Evolutionary conservation across 2,329 filamentous ascomycete genomes (phyloP).

Genomic region (Ascochyta clinopodiicola): DNA sequence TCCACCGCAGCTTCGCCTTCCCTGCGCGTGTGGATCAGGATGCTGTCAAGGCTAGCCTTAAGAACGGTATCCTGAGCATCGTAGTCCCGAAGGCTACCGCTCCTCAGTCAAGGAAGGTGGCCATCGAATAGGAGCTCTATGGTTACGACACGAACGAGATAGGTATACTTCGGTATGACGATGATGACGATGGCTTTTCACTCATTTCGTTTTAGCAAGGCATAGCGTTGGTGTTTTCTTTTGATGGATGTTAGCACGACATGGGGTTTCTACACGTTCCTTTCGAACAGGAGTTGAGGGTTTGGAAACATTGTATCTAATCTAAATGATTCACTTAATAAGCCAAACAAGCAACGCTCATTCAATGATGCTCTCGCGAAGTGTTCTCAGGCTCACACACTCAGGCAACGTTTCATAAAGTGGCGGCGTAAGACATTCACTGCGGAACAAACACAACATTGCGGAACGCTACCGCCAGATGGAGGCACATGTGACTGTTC

Average conservation of each 20-base stretch:
- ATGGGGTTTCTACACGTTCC: neutral
- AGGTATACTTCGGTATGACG: neutral
- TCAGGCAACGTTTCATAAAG: neutral
- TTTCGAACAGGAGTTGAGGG: neutral
- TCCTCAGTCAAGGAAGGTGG: slow-evolving; percentile 59
- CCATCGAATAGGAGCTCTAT: slow-evolving; percentile 43
- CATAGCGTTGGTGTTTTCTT: neutral
- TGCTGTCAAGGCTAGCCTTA: slow-evolving; percentile 65
- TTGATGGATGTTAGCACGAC: neutral
- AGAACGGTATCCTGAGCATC: slow-evolving; percentile 65
- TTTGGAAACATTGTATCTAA: no score
- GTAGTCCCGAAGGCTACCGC: slow-evolving; percentile 63
- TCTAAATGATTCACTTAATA: no score
- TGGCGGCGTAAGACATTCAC: neutral
- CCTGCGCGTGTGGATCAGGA: slow-evolving; percentile 65
- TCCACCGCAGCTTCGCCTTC: slow-evolving; percentile 66
- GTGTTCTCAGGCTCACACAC: neutral
- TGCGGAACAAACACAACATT: neutral
- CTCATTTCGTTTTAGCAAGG: neutral
- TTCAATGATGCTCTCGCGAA: neutral
- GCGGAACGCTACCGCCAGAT: neutral
- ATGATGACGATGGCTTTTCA: neutral
- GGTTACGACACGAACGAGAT: neutral
- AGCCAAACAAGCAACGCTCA: no score
- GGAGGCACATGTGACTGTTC: neutral